Conservation (phyloP, 2,329 filamentous ascomycete species). For the Aspergillus ochraceus region DNA sequence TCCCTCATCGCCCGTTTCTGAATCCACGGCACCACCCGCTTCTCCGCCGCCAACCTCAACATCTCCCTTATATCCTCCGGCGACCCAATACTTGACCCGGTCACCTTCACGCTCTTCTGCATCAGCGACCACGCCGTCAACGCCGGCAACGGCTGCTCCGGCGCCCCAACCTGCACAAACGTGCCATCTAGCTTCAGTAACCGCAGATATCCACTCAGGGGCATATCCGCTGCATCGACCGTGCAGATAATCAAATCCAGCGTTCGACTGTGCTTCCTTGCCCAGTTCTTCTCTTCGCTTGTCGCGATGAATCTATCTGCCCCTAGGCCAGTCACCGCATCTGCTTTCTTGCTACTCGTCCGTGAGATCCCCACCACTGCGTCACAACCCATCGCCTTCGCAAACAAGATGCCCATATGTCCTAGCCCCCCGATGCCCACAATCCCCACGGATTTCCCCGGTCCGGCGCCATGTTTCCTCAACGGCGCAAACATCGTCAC, state of each 20-base stretch:
- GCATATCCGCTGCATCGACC: constrained; percentile 62
- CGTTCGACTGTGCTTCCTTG: constrained; percentile 45
- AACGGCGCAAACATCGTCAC: constrained; percentile 73
- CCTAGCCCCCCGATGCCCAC: constrained; percentile 73
- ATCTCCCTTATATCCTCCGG: constrained; percentile 46
- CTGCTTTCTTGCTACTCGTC: constrained; percentile 49
- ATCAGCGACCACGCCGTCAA: constrained; percentile 62
- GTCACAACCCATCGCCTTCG: constrained; percentile 68
- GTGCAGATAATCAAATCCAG: constrained; percentile 60
- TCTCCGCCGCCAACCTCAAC: constrained; percentile 44
- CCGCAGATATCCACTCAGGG: constrained; percentile 60
- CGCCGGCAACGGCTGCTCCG: constrained; percentile 57
- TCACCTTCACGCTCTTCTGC: constrained; percentile 54
- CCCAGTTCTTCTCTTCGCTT: constrained; percentile 57
- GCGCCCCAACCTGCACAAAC: constrained; percentile 67
- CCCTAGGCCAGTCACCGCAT: constrained; percentile 53
- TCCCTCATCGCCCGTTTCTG: constrained; percentile 43
- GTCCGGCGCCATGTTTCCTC: constrained; percentile 64
- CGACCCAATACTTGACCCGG: constrained; percentile 49
- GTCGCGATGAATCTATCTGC: constrained; percentile 59
- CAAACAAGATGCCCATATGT: constrained; percentile 71
- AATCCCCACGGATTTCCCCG: constrained; percentile 70
- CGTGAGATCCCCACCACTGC: constrained; percentile 59
- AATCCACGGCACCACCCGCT: constrained; percentile 45
- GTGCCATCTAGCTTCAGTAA: constrained; percentile 60